Conservation (phyloP, 768 basidiomycete genomes). For the Russula olivacea region DNA sequence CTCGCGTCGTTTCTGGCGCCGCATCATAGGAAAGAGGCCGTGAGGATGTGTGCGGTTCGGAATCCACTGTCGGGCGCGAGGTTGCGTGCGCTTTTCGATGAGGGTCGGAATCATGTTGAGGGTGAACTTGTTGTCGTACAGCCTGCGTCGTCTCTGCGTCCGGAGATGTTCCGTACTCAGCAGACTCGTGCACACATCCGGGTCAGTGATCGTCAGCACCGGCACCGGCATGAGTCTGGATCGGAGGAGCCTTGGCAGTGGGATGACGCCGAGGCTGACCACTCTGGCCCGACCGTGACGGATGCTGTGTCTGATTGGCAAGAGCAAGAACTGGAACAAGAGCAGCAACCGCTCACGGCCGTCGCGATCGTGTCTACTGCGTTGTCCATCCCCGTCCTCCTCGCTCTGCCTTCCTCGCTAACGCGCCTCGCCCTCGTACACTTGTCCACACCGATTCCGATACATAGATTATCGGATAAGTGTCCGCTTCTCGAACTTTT, state of each 20-base stretch:
- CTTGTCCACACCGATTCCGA: slow-evolving; percentile 41
- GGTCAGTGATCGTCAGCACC: too few species aligned
- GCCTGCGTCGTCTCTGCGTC: slow-evolving; percentile 41
- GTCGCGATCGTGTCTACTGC: slow-evolving; percentile 48
- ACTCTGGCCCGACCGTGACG: not conserved
- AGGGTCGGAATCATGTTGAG: slow-evolving; percentile 35
- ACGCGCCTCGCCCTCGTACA: slow-evolving; percentile 56
- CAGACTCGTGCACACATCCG: not conserved
- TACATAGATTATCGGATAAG: slow-evolving; percentile 51
- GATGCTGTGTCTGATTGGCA: not conserved
- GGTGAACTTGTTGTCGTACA: slow-evolving; percentile 65
- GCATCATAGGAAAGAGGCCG: slow-evolving; percentile 53
- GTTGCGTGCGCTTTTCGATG: slow-evolving; percentile 40
- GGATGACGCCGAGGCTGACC: slow-evolving; percentile 15
- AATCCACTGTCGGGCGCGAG: slow-evolving; percentile 47
- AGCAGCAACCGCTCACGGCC: not conserved
- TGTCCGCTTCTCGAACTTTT: slow-evolving; percentile 59
- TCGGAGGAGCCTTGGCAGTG: not conserved
- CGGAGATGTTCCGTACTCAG: slow-evolving; percentile 36
- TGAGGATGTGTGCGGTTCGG: slow-evolving; percentile 54
- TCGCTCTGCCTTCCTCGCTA: slow-evolving; percentile 56
- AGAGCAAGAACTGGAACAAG: not conserved
- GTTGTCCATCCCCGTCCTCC: slow-evolving; percentile 41
- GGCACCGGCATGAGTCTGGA: not conserved
- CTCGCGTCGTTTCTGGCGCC: slow-evolving; percentile 48